These are phyloP conservation scores for Boletus huronensis DNA, from an alignment of 768 basidiomycete species.

Conservation along the genomic window DNA sequence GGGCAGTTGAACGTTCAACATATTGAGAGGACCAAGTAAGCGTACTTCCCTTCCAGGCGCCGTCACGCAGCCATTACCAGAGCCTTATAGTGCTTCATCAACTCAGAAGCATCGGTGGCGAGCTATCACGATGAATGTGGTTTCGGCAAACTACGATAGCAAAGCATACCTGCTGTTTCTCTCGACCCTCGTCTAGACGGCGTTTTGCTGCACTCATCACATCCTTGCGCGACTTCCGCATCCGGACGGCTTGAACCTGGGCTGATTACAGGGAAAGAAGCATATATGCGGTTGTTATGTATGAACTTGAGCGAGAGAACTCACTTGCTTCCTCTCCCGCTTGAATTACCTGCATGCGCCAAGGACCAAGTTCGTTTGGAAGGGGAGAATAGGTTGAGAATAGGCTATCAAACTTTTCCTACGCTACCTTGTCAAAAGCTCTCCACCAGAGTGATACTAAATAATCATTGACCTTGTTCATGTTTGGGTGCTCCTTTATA, in stretches of 20 bases:
- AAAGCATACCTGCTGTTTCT: constrained; percentile 35
- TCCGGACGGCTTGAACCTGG: constrained; percentile 30
- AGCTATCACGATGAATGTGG: constrained; percentile 24
- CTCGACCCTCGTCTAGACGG: constrained; percentile 36
- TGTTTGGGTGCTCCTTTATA: constrained; percentile 5
- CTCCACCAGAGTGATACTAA: not conserved
- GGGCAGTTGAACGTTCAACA: not conserved
- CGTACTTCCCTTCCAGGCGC: constrained; percentile 5
- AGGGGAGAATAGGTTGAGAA: constrained; percentile 24
- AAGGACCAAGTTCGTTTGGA: constrained; percentile 33
- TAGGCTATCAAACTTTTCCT: constrained; percentile 25
- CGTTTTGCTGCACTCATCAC: constrained; percentile 33
- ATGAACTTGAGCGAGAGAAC: constrained; percentile 7
- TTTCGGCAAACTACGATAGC: not conserved
- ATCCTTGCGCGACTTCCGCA: constrained; percentile 33
- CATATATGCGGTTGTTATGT: constrained; percentile 3
- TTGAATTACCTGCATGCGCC: constrained; percentile 30
- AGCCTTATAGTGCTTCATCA: constrained; percentile 43
- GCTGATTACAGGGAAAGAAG: constrained; percentile 22
- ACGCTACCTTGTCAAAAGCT: constrained; percentile 5
- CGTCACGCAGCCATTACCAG: constrained; percentile 26
- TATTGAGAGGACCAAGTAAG: not conserved
- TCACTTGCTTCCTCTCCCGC: constrained; percentile 34
- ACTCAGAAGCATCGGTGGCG: constrained; percentile 35
- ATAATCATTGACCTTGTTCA: constrained; percentile 16